Evolutionary conservation across 805 yeast species (phyloP).

Genomic region (Huiozyma naganishii): DNA sequence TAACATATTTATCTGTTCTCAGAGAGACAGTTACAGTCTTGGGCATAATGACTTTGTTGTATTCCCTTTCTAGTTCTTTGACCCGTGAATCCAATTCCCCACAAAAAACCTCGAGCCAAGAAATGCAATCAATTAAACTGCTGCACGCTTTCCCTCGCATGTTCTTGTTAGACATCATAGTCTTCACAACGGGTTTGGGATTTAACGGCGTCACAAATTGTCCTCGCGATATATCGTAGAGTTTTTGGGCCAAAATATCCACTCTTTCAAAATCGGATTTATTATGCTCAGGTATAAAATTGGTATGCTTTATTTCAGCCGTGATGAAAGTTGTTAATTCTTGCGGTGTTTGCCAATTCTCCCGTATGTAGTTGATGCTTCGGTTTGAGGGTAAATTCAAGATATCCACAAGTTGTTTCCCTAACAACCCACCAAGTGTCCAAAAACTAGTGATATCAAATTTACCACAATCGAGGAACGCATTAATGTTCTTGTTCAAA

Average conservation of each 20-base stretch:
- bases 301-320: conserved; percentile 5
- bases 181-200: conserved; percentile 53
- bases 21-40: conserved; percentile 35
- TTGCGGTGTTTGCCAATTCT: conserved; percentile 35
- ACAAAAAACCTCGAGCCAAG: conserved; percentile 76
- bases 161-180: conserved; percentile 85
- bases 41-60: conserved; percentile 32
- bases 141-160: conserved; percentile 48
- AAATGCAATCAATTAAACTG: conserved; percentile 43
- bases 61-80: conserved; percentile 60
- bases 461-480: conserved; percentile 40
- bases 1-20: conserved; percentile 18
- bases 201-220: conserved; percentile 41
- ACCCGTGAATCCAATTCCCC: conserved; percentile 69
- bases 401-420: conserved; percentile 43
- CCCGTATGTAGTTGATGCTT: conserved; percentile 42
- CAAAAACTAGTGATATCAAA: conserved; percentile 68
- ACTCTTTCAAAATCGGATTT: conserved; percentile 30
- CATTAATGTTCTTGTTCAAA: conserved; percentile 34
- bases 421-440: conserved; percentile 86
- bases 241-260: conserved; percentile 37
- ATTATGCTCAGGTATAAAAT: conserved; percentile 1
- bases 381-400: conserved; percentile 41
- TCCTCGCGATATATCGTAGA: conserved; percentile 61
- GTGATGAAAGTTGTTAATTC: conserved; percentile 16